These are phyloP conservation scores for Beauveria scarabaeidicola DNA, from an alignment of 2,329 filamentous ascomycete genomes.

Conservation along the genomic window DNA sequence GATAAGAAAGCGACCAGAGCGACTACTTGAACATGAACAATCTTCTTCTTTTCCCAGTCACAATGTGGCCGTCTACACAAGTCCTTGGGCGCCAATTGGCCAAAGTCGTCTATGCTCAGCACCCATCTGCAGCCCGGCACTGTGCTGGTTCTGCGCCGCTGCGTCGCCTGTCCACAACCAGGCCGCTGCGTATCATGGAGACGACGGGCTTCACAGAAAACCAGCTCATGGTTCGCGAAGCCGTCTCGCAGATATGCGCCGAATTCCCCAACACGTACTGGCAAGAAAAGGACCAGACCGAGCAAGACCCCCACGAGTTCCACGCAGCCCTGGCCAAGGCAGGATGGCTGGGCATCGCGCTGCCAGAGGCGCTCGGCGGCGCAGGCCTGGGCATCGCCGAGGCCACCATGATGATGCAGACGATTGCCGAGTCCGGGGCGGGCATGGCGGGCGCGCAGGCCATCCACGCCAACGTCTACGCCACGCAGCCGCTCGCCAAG, in stretches of 20 bases:
- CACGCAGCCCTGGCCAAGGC: conserved; percentile 65
- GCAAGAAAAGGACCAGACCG: conserved; percentile 62
- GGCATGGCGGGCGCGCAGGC: conserved; percentile 65
- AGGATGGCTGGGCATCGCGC: conserved; percentile 74
- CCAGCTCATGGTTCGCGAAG: conserved; percentile 64
- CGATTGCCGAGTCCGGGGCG: conserved; percentile 68
- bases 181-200: conserved; percentile 51
- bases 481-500: conserved; percentile 64
- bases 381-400: conserved; percentile 71
- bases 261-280: conserved; percentile 69
- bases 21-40: neutral
- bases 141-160: neutral
- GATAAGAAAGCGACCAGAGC: neutral
- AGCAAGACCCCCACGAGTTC: conserved; percentile 65
- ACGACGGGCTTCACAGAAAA: conserved; percentile 63
- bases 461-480: conserved; percentile 61
- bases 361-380: conserved; percentile 67
- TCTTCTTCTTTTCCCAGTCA: neutral
- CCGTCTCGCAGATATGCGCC: conserved; percentile 58
- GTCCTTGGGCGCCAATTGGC: neutral
- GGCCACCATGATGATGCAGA: conserved; percentile 82
- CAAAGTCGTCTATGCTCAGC: no score
- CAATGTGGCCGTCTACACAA: neutral
- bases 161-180: conserved; percentile 28
- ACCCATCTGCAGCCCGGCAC: neutral